phyloP scores from a whole-genome alignment of 805 yeast species.

The Wickerhamia fluorescens region DNA sequence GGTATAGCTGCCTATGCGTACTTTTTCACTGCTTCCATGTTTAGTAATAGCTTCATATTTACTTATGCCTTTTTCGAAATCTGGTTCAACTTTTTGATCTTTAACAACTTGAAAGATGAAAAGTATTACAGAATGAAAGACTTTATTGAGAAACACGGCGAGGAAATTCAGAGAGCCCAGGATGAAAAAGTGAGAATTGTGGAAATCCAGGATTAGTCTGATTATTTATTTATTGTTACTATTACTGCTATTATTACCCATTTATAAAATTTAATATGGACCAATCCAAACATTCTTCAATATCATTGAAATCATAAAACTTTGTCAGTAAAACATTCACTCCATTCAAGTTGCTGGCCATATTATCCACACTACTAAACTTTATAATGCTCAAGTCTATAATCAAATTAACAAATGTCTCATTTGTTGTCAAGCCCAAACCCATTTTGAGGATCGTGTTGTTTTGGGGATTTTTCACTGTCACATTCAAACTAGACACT shows the following conservation, averaged over 20 bases:
- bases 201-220: slow-evolving; percentile 11
- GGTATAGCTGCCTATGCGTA: slow-evolving; percentile 44
- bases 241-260: slow-evolving; percentile 2
- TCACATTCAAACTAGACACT: slow-evolving; percentile 19
- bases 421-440: slow-evolving; percentile 30
- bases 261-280: slow-evolving; percentile 31
- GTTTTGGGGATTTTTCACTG: slow-evolving; percentile 13
- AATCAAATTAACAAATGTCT: slow-evolving; percentile 33
- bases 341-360: slow-evolving; percentile 23
- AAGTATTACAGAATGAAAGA: slow-evolving; percentile 42
- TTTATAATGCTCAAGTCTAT: slow-evolving; percentile 29
- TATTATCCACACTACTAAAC: slow-evolving; percentile 17
- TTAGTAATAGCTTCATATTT: slow-evolving; percentile 61
- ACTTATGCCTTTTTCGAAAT: slow-evolving; percentile 56
- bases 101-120: slow-evolving; percentile 59
- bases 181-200: slow-evolving; percentile 25
- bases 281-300: slow-evolving; percentile 55
- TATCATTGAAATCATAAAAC: slow-evolving; percentile 45
- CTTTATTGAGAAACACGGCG: slow-evolving; percentile 32
- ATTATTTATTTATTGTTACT: no score
- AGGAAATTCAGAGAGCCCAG: slow-evolving; percentile 23
- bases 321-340: slow-evolving; percentile 36
- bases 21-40: slow-evolving; percentile 32
- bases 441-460: slow-evolving; percentile 17
- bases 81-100: slow-evolving; percentile 62